Evolutionary conservation across 2,329 filamentous ascomycete species (phyloP).

Genomic region (Epichloe amarillans): DNA sequence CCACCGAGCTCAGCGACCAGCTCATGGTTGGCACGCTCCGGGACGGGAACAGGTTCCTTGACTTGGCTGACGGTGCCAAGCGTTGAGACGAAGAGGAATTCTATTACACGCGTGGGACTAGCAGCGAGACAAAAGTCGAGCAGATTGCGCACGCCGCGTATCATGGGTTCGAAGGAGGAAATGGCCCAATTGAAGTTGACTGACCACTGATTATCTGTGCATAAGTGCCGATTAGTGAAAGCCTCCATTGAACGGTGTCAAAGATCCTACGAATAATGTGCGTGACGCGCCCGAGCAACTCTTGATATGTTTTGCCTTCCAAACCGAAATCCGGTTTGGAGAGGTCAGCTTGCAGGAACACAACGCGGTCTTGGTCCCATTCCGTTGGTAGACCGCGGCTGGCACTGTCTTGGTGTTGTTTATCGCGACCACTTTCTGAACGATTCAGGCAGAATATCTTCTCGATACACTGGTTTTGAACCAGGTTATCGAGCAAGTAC

Average conservation of each 20-base stretch:
- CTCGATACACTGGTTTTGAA: neutral
- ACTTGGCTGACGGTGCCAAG: neutral
- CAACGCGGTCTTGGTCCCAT: neutral
- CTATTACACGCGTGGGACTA: neutral
- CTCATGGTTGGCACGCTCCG: neutral
- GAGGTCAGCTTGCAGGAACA: neutral
- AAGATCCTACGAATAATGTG: neutral
- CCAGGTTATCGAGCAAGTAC: neutral
- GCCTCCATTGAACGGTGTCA: neutral
- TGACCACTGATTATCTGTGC: conserved; percentile 2
- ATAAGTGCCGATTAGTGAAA: neutral
- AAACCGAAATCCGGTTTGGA: neutral
- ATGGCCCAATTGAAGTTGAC: conserved; percentile 2
- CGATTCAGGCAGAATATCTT: neutral
- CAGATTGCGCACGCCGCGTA: neutral
- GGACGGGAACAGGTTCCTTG: neutral
- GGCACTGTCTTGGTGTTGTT: neutral
- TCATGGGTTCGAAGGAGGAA: conserved; percentile 1
- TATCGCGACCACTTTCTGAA: neutral
- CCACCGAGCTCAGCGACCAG: neutral
- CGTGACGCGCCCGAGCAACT: neutral
- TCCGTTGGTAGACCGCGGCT: neutral
- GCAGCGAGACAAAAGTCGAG: neutral
- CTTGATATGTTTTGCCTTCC: neutral
- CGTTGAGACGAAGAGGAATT: neutral